Percentiles rank a stretch among this genome's conserved stretches.
Evolutionary conservation across 2,329 filamentous ascomycete genomes (phyloP).

Genomic region (Macrophomina tecta): DNA sequence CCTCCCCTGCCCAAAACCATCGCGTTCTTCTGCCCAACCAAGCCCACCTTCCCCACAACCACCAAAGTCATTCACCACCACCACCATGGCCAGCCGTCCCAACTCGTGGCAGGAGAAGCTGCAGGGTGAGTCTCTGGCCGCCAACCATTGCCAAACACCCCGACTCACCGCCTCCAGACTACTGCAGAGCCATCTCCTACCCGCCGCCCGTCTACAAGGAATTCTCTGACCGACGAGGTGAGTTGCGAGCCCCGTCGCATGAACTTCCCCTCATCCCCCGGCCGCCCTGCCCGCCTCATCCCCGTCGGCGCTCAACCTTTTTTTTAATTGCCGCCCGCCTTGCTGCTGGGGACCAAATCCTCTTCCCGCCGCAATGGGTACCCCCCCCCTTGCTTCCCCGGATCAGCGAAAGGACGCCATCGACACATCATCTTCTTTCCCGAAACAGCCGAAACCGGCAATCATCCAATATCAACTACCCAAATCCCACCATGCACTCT

Average conservation of each 20-base stretch:
- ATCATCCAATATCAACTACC: slow-evolving; percentile 26
- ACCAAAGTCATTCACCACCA: slow-evolving; percentile 6
- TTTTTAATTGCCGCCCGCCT: slow-evolving; percentile 9
- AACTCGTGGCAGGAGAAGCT: slow-evolving; percentile 35
- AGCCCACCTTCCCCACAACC: slow-evolving; percentile 19
- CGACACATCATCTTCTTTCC: slow-evolving; percentile 25
- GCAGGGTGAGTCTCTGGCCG: slow-evolving; percentile 33
- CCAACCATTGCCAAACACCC: neutral
- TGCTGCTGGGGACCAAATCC: slow-evolving; percentile 3
- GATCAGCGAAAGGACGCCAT: slow-evolving; percentile 24
- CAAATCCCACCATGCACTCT: neutral
- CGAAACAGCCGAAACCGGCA: slow-evolving; percentile 22
- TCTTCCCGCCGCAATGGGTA: slow-evolving; percentile 21
- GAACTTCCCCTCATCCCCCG: neutral
- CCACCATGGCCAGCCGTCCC: slow-evolving; percentile 28
- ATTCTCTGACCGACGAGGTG: slow-evolving; percentile 47
- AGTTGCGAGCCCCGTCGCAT: slow-evolving; percentile 11
- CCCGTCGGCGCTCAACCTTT: neutral
- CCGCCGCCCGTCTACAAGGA: slow-evolving; percentile 42
- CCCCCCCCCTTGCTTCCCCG: slow-evolving; percentile 28
- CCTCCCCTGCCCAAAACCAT: slow-evolving; percentile 17
- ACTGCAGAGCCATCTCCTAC: slow-evolving; percentile 38
- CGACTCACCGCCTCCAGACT: slow-evolving; percentile 35
- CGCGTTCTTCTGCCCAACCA: slow-evolving; percentile 7
- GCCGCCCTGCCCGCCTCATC: neutral